Base-by-base conservation (phyloP, 805 yeast genomes). In the Tetrapisispora fleetii region DNA sequence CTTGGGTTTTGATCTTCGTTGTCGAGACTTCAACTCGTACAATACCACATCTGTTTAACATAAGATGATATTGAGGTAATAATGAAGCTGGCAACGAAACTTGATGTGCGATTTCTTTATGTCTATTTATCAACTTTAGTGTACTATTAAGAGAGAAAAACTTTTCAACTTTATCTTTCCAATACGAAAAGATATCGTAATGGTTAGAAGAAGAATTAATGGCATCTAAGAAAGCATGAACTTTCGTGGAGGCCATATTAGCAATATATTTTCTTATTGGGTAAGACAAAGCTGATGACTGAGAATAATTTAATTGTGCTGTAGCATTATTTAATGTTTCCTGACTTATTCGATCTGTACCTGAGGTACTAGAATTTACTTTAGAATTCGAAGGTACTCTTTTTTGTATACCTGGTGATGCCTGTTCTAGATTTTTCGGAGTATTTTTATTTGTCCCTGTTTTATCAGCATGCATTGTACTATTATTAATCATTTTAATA, bases 61-160 rank as follows among this genome's bases (percentile, higher is more conserved):
- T 51, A 68, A 74, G 54, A 78, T 76, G 54, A 78, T 79, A 18
- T 9, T 47, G 30, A 2, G 58, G 58, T 9, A 55, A 40, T 18
- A 54, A 43, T 1, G 55, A 48, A 4, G 51, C 42, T 11, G 80
- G 76, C 21, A 88, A 74, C 50, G 81, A 90, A 62, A 30, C 36
- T 8, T 80, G 85, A 54, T 75, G 81, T 49, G 79, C 65, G 10
- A 71, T 66, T 39, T 75, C 82, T 27, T 66, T 65, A 13, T 70
- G 71, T 42, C 70, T 67, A 50, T 73, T 72, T 37, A 78, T 69
- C 1, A 74, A 70, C 16, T 77, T 65, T 33, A 79, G 55, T 7
- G 70, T 62, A 1, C 81, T 81, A 42, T 63, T 62, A 10, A 78
- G 81, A 38, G 77, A 67, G 58, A 80, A 82, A 52, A 71, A 74